Conservation (phyloP, 2,329 filamentous ascomycete genomes). For the Epichloe elymi region DNA sequence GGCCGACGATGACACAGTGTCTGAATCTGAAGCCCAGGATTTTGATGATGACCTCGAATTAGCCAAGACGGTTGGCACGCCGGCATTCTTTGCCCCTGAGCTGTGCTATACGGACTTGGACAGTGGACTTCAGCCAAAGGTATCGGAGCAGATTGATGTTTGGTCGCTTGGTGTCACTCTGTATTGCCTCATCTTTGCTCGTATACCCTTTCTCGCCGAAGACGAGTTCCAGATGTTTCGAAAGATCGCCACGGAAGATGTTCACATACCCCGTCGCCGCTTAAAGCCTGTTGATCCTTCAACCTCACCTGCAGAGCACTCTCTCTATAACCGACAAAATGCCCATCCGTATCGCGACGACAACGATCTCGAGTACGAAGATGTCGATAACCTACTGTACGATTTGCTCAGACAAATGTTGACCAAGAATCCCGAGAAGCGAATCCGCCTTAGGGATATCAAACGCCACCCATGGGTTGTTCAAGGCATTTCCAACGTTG, state of each 20-base stretch:
- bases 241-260: constrained; percentile 83
- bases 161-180: constrained; percentile 95
- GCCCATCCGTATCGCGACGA: constrained; percentile 60
- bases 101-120: constrained; percentile 78
- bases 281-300: constrained; percentile 61
- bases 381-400: constrained; percentile 64
- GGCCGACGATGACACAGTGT: constrained; percentile 57
- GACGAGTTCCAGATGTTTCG: constrained; percentile 88
- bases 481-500: constrained; percentile 58
- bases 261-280: constrained; percentile 72
- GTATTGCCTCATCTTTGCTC: constrained; percentile 88
- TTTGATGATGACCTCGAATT: constrained; percentile 88
- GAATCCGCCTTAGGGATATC: constrained; percentile 82
- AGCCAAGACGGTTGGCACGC: constrained; percentile 96
- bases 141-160: constrained; percentile 90
- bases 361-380: constrained; percentile 71
- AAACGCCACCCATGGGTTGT: constrained; percentile 91
- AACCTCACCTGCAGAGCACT: constrained; percentile 40
- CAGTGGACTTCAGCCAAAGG: constrained; percentile 54
- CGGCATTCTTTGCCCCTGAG: constrained; percentile 94
- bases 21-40: constrained; percentile 72
- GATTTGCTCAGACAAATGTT: constrained; percentile 72
- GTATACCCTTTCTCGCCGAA: constrained; percentile 83
- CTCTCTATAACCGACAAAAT: constrained; percentile 43
- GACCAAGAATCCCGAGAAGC: constrained; percentile 75